Conservation (phyloP, 345 rosid species). For the Geranium rotundifolium region DNA sequence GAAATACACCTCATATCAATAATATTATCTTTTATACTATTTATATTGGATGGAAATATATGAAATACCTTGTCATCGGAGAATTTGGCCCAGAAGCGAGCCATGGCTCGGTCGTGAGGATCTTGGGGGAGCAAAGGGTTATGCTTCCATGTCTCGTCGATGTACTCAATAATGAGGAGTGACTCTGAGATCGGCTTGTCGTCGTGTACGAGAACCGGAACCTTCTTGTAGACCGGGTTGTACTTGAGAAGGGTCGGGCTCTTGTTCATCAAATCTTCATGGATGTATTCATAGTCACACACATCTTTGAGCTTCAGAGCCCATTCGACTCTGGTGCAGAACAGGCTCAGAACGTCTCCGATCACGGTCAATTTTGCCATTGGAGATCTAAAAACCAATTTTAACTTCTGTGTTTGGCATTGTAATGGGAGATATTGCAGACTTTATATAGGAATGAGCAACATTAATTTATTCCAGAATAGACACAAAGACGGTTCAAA, state of each 20-base stretch:
- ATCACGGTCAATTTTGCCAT: constrained; percentile 15
- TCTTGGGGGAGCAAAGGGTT: constrained; percentile 15
- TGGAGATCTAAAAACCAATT: too few relatives aligned
- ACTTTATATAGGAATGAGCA: too few relatives aligned
- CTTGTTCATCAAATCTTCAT: constrained; percentile 19
- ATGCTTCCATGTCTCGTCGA: constrained; percentile 17
- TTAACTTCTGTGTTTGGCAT: not conserved
- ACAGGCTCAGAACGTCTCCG: constrained; percentile 1
- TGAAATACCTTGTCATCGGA: constrained; percentile 28
- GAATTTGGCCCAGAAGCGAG: constrained; percentile 27
- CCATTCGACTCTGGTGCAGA: constrained; percentile 20
- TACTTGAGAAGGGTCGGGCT: constrained; percentile 18
- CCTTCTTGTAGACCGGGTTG: constrained; percentile 24
- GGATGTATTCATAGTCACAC: constrained; percentile 9
- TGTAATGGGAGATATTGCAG: not conserved
- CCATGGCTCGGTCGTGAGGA: constrained; percentile 19
- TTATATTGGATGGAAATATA: too few relatives aligned
- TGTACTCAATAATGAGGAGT: constrained; percentile 18
- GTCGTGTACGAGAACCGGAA: constrained; percentile 17
- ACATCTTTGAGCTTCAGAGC: constrained; percentile 25
- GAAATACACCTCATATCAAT: too few relatives aligned
- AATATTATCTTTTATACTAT: too few relatives aligned
- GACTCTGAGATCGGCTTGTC: constrained; percentile 16
- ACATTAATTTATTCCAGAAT: too few relatives aligned
- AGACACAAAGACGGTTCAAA: too few relatives aligned